Evolutionary conservation across 1,284 basidiomycete genomes (phyloP).

Genomic region (Taiwanofungus camphoratus): DNA sequence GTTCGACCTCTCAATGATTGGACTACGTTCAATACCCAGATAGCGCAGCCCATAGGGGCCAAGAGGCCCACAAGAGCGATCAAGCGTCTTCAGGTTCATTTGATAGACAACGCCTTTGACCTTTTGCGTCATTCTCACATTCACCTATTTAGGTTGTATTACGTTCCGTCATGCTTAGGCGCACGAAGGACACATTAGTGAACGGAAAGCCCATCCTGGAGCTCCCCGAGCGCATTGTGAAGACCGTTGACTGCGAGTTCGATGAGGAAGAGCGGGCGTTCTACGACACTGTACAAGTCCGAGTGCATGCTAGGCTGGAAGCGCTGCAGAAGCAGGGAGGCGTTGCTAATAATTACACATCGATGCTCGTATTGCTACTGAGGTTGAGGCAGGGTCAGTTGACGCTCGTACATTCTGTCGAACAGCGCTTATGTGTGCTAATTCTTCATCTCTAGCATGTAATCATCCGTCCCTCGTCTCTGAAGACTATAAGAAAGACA

Average conservation of each 20-base stretch:
- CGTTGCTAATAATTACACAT: conserved; percentile 70
- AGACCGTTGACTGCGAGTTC: conserved; percentile 71
- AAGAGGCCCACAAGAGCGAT: conserved; percentile 70
- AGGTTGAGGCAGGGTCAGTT: conserved; percentile 80
- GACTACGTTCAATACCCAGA: conserved; percentile 72
- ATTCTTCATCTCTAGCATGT: conserved; percentile 61
- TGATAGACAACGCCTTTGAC: neutral
- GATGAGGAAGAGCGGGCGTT: conserved; percentile 75
- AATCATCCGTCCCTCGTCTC: conserved; percentile 82
- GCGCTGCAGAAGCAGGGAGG: conserved; percentile 56
- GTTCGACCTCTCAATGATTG: conserved; percentile 82
- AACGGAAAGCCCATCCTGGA: conserved; percentile 87
- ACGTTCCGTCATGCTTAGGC: conserved; percentile 85
- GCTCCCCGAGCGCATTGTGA: conserved; percentile 72
- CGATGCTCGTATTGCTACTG: conserved; percentile 80
- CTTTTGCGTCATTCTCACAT: neutral
- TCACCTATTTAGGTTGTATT: conserved; percentile 58
- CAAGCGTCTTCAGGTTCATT: conserved; percentile 72
- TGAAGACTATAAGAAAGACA: conserved; percentile 66
- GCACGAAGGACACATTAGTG: conserved; percentile 77
- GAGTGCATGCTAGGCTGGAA: conserved; percentile 70
- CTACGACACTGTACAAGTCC: conserved; percentile 73
- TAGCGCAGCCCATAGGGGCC: conserved; percentile 75
- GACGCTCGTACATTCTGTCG: neutral
- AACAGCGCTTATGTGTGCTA: neutral